Base-by-base conservation (phyloP, 768 basidiomycete genomes). In the Suillus subaureus region DNA sequence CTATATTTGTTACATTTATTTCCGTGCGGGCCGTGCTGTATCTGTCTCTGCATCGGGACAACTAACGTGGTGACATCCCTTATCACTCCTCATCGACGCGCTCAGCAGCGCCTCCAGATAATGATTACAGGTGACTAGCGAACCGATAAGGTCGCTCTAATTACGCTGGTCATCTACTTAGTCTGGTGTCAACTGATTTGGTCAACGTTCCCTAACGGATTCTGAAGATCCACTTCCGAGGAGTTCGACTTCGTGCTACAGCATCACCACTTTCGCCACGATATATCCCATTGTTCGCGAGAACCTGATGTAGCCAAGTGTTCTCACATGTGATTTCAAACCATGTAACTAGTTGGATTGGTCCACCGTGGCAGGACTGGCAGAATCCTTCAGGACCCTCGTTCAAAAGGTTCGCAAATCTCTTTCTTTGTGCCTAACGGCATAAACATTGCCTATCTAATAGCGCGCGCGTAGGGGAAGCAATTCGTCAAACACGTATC, bases 1-100 rank as follows among this genome's bases (percentile, higher is more conserved):
- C 62, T 66, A 35, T 57, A 47, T 56, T 57, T n/a, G 31, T 23
- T 23, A 18, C 23, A 12, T 31, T 63, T 63, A 55, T 61, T 43
- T 64, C 63, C 56, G 45, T 31, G 55, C 6, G 1, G 39, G 43
- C 40, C 60, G 63, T 60, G 33, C 28, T 13, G 31, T 28, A 33
- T 42, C 23, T 21, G 6, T n/a, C 55, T 40, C 55, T 40, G 15
- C 26, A 12, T 45, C 21, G 1, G 45, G 60, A 40, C 4, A n/a
- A 18, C 23, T 61, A 23, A 43, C 45, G 40, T 26, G 39, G 13
- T 2, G 2, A 31, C 18, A 21, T 55, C 12, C 4, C 33, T 55
- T 55, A 55, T 35, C 54, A 55, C 54, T 39, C 23, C 37, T 58
- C 40, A 11, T 31, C 26, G 37, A 42, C 39, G 26, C 16, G 18